phyloP scores from a whole-genome alignment of 179 eudicot genomes.

The Beta corolliflora region DNA sequence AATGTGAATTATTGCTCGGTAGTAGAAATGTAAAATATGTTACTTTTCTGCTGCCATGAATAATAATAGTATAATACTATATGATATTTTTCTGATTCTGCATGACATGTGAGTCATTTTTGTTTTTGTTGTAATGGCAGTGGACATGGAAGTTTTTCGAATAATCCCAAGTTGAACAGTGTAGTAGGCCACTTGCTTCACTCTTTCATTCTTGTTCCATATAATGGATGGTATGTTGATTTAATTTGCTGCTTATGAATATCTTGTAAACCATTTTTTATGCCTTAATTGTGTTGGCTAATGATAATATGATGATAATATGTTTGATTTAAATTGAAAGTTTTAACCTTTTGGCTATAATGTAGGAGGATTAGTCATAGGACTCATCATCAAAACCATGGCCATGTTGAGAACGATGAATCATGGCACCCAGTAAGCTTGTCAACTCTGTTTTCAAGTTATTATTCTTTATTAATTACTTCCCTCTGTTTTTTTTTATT shows the following conservation, averaged over 20 bases:
- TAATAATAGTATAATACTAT: no score
- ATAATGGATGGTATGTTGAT: conserved; percentile 79
- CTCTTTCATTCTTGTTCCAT: conserved; percentile 88
- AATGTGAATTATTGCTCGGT: no score
- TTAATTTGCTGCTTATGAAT: background rate
- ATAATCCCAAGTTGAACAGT: conserved; percentile 66
- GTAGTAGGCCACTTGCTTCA: conserved; percentile 85
- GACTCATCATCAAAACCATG: conserved; percentile 92
- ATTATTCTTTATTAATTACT: background rate
- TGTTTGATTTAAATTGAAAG: background rate
- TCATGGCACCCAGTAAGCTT: conserved; percentile 87
- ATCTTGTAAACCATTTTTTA: background rate
- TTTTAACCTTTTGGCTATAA: conserved; percentile 24
- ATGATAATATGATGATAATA: background rate
- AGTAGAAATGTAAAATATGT: no score
- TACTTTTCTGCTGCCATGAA: no score
- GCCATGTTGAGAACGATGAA: conserved; percentile 88
- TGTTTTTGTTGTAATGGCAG: conserved; percentile 32
- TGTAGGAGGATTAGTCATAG: conserved; percentile 91
- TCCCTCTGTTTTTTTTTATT: no score
- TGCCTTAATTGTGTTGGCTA: conserved; percentile 7
- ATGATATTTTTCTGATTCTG: background rate
- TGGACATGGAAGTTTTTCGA: conserved; percentile 95
- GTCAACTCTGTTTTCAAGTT: background rate
- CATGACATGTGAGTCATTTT: conserved; percentile 4